Evolutionary conservation across 192 early-diverging fungal genomes (phyloP).

Genomic region (Podila clonocystis): DNA sequence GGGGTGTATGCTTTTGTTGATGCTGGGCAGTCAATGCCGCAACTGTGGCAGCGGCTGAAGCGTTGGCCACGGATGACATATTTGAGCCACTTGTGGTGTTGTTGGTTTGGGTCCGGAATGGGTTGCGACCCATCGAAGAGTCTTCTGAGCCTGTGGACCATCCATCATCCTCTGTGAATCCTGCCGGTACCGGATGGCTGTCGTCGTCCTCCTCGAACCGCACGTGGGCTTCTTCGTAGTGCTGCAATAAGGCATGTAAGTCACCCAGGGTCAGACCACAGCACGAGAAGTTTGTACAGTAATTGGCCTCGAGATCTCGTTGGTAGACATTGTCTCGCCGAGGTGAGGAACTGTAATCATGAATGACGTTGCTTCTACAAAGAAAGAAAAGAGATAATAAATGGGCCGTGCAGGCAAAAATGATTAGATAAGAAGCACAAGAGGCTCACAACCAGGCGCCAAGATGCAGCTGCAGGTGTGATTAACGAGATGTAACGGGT

Average conservation of each 20-base stretch:
- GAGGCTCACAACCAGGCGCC: neutral
- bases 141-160: constrained; percentile 38
- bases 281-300: constrained; percentile 96
- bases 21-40: constrained; percentile 33
- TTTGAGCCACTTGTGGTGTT: neutral
- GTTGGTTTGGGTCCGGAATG: neutral
- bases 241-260: constrained; percentile 95
- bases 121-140: neutral
- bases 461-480: neutral
- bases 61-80: constrained; percentile 13
- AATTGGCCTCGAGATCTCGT: constrained; percentile 86
- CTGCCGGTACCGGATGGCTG: constrained; percentile 38
- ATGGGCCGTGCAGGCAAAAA: constrained; percentile 1
- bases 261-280: constrained; percentile 90
- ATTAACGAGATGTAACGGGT: neutral
- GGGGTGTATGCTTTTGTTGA: constrained; percentile 32
- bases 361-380: constrained; percentile 12
- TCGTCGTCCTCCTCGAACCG: constrained; percentile 83
- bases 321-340: constrained; percentile 50
- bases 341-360: constrained; percentile 47
- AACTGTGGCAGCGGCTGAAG: constrained; percentile 44
- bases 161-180: constrained; percentile 48
- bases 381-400: neutral
- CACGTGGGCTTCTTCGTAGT: constrained; percentile 96
- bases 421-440: neutral